These are phyloP conservation scores for Hymenoscyphus fructigenus DNA, from an alignment of 2,329 filamentous ascomycete species.

Conservation along the genomic window DNA sequence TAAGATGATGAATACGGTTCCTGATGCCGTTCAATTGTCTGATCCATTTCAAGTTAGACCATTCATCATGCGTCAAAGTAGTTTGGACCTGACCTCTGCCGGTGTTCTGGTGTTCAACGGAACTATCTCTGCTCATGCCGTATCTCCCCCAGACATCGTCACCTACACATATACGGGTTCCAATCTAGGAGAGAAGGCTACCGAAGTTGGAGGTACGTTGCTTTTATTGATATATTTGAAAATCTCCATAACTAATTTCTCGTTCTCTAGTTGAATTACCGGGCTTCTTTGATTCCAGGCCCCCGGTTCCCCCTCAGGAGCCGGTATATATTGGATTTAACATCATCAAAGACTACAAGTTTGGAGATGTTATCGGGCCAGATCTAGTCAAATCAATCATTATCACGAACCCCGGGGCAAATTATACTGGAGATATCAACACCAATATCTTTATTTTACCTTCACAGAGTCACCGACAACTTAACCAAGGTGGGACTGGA, in stretches of 20 bases:
- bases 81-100: conserved; percentile 16
- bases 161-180: conserved; percentile 17
- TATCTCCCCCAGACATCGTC: conserved; percentile 12
- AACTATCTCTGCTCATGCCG: not conserved
- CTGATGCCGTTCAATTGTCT: conserved; percentile 14
- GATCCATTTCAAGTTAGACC: conserved; percentile 17
- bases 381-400: conserved; percentile 14
- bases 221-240: not conserved
- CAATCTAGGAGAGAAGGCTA: not conserved
- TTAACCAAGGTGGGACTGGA: not conserved
- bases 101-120: conserved; percentile 15
- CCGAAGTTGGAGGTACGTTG: not conserved
- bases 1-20: conserved; percentile 27
- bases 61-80: conserved; percentile 15
- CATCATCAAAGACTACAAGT: conserved; percentile 18
- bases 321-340: conserved; percentile 15
- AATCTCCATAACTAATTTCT: not conserved
- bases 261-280: not conserved
- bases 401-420: conserved; percentile 7
- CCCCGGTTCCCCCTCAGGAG: not conserved
- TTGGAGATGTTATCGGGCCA: conserved; percentile 16
- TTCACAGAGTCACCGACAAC: conserved; percentile 13
- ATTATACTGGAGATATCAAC: conserved; percentile 20
- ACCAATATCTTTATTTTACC: conserved; percentile 23
- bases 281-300: not conserved